Base-by-base conservation (phyloP, 805 yeast genomes). In the Candida lessepsii region DNA sequence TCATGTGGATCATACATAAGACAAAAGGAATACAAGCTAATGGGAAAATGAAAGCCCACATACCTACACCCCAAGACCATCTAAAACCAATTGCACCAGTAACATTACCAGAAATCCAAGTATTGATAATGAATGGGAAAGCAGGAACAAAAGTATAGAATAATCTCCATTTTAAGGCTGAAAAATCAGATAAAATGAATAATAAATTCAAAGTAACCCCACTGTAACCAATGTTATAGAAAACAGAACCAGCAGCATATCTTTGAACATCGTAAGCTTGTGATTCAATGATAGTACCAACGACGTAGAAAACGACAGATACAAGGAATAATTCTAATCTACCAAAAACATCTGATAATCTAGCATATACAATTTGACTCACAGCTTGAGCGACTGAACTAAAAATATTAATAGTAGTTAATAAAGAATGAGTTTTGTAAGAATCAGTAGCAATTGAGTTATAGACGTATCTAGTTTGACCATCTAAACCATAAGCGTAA, bases 31-130 rank as follows among this genome's bases (percentile, higher is more conserved):
- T 40, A 46, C 80, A 65, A 4, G 80, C 56, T 28, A 81, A 63
- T 26, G 90, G 90, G 69, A 80, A 75, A 47, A 84, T 82, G 51
- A 81, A 79, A 2, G 88, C 88, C 84, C 85, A 84, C 77, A 84
- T 82, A 27, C 83, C 88, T 49, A 83, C 76, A 52, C 82, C 83
- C 89, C 89, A 84, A n/a, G 79, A 70, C 83, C 86, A 81, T 26
- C 71, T 57, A 4, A 54, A 56, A 28, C 63, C 63, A 42, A 70
- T 57, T 24, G 60, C 61, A 7, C 58, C 46, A 10, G 73, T 62
- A 35, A 84, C 66, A 50, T 80, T 65, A 54, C 89, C 91, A 24
- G 81, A 63, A 42, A 83, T 70, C 91, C 91, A 85, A 9, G 90
- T 81, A 61, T 82, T 85, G 60, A 85, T 80, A 52, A 85, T 76